Evolutionary conservation across 2,329 filamentous ascomycete species (phyloP).

Genomic region (Botrytis medusae): DNA sequence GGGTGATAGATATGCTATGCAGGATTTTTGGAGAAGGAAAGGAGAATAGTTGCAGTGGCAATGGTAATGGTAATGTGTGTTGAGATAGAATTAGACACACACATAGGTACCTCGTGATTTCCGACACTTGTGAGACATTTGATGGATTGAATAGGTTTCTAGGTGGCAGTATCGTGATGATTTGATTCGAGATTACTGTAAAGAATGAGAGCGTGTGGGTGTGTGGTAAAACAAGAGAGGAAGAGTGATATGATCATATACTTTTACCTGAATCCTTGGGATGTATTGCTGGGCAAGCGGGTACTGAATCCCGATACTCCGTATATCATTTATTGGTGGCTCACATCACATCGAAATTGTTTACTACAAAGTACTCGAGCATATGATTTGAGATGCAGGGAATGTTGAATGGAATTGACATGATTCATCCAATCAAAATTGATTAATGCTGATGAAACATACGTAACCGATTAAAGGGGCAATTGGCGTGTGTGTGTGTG

Average conservation of each 20-base stretch:
- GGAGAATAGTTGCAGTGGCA: background rate
- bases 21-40: background rate
- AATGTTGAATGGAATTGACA: background rate
- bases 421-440: slow-evolving; percentile 11
- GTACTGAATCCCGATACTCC: background rate
- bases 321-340: background rate
- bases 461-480: background rate
- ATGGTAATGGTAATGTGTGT: too few species aligned
- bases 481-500: background rate
- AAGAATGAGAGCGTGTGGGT: background rate
- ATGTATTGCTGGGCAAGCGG: background rate
- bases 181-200: background rate
- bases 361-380: too few species aligned
- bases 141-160: background rate
- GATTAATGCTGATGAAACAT: slow-evolving; percentile 8
- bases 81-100: too few species aligned
- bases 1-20: background rate
- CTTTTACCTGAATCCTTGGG: background rate
- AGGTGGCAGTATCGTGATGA: background rate
- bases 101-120: background rate
- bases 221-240: background rate
- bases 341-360: background rate
- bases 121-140: background rate
- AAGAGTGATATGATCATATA: background rate
- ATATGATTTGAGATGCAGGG: background rate